A percentile compares a stretch with the other conserved stretches of the same genome.
Evolutionary conservation across 371 early-diverging fungal genomes (phyloP).

Genomic region (Funneliformis caledonium): DNA sequence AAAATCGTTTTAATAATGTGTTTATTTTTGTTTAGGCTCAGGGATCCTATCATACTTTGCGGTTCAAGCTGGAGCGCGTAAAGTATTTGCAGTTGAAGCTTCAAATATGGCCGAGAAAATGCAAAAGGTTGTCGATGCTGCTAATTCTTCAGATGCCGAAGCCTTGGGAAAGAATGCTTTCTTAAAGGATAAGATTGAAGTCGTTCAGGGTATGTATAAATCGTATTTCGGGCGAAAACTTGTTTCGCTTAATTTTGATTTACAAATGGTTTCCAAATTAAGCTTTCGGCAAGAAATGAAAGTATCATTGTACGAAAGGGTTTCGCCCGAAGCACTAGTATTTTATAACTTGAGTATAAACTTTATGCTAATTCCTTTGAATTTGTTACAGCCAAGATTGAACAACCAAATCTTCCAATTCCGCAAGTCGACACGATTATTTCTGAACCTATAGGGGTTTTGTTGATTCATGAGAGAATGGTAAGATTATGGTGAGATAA

Average conservation of each 20-base stretch:
- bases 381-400: conserved; percentile 77
- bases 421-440: conserved; percentile 93
- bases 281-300: not conserved
- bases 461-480: conserved; percentile 95
- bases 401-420: conserved; percentile 69
- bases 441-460: conserved; percentile 96
- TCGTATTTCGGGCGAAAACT: no score
- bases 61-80: conserved; percentile 87
- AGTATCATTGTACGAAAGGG: not conserved
- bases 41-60: conserved; percentile 96
- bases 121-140: conserved; percentile 72
- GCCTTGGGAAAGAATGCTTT: conserved; percentile 73
- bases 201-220: conserved; percentile 68
- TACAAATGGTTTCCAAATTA: not conserved
- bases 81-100: conserved; percentile 96
- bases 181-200: conserved; percentile 79
- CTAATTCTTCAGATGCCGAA: conserved; percentile 46
- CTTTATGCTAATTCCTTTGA: not conserved
- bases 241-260: no score
- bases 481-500: conserved; percentile 46
- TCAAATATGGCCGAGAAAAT: conserved; percentile 94
- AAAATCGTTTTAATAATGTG: not conserved
- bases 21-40: conserved; percentile 51
- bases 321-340: not conserved
- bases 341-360: not conserved